Evolutionary conservation across 179 eudicot genomes (phyloP).

Genomic region (Beta macrorhiza): DNA sequence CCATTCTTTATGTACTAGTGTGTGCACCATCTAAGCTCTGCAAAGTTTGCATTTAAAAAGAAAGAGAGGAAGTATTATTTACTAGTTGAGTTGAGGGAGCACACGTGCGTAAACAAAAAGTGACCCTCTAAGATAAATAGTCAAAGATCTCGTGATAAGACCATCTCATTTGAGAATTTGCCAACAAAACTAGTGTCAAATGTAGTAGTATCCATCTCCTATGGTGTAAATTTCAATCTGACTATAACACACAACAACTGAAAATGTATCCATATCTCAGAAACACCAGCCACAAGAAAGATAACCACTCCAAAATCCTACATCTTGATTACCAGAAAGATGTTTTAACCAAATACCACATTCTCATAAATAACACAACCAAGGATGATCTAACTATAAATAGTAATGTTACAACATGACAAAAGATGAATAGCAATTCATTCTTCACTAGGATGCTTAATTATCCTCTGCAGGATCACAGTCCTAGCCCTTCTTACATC

Average conservation of each 20-base stretch:
- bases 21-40: too few relatives aligned
- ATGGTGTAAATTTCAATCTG: background rate
- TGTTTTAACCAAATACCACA: background rate
- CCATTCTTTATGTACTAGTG: too few relatives aligned
- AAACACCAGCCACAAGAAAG: background rate
- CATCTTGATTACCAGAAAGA: background rate
- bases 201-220: too few relatives aligned
- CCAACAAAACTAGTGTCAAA: too few relatives aligned
- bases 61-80: too few relatives aligned
- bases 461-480: conserved; percentile 50
- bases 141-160: too few relatives aligned
- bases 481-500: conserved; percentile 52
- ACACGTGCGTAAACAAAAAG: too few relatives aligned
- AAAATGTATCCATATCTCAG: background rate
- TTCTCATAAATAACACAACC: background rate
- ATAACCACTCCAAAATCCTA: background rate
- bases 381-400: background rate
- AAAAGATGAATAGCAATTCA: background rate
- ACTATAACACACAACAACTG: background rate
- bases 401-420: background rate
- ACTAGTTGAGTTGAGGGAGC: too few relatives aligned
- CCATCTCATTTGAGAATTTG: too few relatives aligned
- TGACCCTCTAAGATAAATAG: too few relatives aligned
- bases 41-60: too few relatives aligned
- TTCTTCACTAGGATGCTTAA: conserved; percentile 38